Conservation (phyloP, 306 rosid genomes). For the Arachis stenosperma region DNA sequence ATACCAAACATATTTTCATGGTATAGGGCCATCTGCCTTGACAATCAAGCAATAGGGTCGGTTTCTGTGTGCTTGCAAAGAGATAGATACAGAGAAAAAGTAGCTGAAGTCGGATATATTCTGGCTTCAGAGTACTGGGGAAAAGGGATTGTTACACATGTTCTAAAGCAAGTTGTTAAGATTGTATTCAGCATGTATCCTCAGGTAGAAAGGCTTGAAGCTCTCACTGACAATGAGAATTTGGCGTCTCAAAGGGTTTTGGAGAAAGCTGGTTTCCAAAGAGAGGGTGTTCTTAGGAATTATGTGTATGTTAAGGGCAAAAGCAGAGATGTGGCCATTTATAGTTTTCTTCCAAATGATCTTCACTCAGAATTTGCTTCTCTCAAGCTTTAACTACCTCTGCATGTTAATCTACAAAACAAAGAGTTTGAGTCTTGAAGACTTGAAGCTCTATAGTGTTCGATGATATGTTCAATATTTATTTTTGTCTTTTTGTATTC, state of each 20-base stretch:
- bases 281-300: conserved; percentile 70
- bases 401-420: too few relatives aligned
- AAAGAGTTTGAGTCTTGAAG: too few relatives aligned
- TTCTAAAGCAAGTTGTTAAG: conserved; percentile 56
- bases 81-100: conserved; percentile 43
- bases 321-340: conserved; percentile 54
- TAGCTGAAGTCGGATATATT: conserved; percentile 61
- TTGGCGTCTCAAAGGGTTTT: conserved; percentile 69
- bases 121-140: conserved; percentile 69
- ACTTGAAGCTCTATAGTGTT: too few relatives aligned
- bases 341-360: conserved; percentile 53
- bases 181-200: conserved; percentile 50
- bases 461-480: too few relatives aligned
- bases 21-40: conserved; percentile 67
- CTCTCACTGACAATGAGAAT: conserved; percentile 68
- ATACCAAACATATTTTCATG: conserved; percentile 44
- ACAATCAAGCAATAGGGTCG: conserved; percentile 56
- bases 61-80: conserved; percentile 41
- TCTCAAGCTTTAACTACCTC: background rate
- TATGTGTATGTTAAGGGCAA: conserved; percentile 48
- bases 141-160: conserved; percentile 65
- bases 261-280: conserved; percentile 70
- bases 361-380: background rate
- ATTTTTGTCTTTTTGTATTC: too few relatives aligned
- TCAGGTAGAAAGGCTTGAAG: conserved; percentile 74